phyloP scores from a whole-genome alignment of 2,329 filamentous ascomycete genomes.

The Xylariales sp. region DNA sequence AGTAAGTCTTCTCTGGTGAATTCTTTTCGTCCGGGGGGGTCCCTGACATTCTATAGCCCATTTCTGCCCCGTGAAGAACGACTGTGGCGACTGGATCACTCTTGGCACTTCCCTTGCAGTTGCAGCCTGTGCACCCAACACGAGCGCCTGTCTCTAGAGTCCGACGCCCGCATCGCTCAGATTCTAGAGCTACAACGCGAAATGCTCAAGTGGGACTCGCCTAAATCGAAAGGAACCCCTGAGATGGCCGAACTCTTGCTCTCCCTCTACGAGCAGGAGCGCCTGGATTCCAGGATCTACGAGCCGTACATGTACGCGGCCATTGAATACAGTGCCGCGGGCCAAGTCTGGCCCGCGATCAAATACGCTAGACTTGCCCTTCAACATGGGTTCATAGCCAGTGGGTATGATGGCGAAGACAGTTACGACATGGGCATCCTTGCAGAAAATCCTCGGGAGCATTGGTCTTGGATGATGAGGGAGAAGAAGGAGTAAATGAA shows the following conservation, averaged over 20 bases:
- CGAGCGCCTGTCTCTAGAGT: slow-evolving; percentile 21
- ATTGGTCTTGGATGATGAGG: slow-evolving; percentile 36
- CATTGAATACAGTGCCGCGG: slow-evolving; percentile 33
- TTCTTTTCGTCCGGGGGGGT: too few relatives aligned
- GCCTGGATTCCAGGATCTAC: slow-evolving; percentile 27
- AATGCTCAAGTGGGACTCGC: slow-evolving; percentile 31
- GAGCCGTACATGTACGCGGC: slow-evolving; percentile 34
- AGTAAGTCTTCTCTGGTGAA: slow-evolving; percentile 19
- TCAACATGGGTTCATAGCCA: slow-evolving; percentile 29
- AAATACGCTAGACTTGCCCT: slow-evolving; percentile 34
- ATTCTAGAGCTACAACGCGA: slow-evolving; percentile 27
- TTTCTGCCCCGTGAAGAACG: slow-evolving; percentile 27
- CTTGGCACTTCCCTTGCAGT: slow-evolving; percentile 36
- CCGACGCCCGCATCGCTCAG: slow-evolving; percentile 28
- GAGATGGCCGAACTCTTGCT: slow-evolving; percentile 33
- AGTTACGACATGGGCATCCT: slow-evolving; percentile 29
- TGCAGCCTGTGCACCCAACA: slow-evolving; percentile 30
- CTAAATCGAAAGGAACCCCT: slow-evolving; percentile 21
- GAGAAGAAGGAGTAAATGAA: slow-evolving; percentile 20
- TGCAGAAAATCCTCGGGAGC: slow-evolving; percentile 29
- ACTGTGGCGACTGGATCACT: slow-evolving; percentile 22
- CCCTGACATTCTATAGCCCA: too few relatives aligned
- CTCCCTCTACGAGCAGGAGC: slow-evolving; percentile 34
- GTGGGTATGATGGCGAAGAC: slow-evolving; percentile 25
- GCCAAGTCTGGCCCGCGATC: slow-evolving; percentile 33